phyloP scores from a whole-genome alignment of 2,329 filamentous ascomycete genomes.

The Cercospora beticola region DNA sequence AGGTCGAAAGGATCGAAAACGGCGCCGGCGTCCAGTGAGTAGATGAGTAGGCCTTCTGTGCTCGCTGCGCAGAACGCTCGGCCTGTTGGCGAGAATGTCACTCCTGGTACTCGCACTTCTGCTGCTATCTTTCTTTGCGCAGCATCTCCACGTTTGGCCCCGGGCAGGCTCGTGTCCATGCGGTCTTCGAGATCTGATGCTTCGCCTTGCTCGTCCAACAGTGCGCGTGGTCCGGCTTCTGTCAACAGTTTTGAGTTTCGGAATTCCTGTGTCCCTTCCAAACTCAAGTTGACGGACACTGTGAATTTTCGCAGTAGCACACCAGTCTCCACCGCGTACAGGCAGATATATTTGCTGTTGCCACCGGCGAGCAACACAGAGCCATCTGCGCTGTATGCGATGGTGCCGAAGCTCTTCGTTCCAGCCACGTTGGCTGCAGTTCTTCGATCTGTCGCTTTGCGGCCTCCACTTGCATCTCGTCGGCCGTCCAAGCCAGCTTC shows the following conservation, averaged over 20 bases:
- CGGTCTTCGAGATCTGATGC: conserved; percentile 86
- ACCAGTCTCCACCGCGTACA: conserved; percentile 93
- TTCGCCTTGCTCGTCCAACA: conserved; percentile 87
- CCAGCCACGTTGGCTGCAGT: conserved; percentile 88
- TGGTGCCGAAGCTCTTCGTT: conserved; percentile 84
- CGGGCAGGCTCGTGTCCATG: conserved; percentile 75
- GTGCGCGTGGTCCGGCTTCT: conserved; percentile 78
- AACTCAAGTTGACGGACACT: conserved; percentile 89
- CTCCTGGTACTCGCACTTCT: conserved; percentile 78
- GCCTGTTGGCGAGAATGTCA: conserved; percentile 86
- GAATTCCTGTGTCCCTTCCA: conserved; percentile 95
- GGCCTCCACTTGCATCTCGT: conserved; percentile 87
- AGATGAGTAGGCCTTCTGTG: conserved; percentile 90
- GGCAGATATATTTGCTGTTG: conserved; percentile 97
- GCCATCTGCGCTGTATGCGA: conserved; percentile 89
- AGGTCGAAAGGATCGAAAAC: conserved; percentile 96
- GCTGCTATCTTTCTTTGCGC: conserved; percentile 73
- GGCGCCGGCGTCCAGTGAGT: conserved; percentile 79
- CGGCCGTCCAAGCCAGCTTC: conserved; percentile 83
- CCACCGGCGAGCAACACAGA: conserved; percentile 86
- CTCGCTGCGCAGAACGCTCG: conserved; percentile 91
- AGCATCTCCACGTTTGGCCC: conserved; percentile 83
- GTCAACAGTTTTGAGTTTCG: conserved; percentile 89
- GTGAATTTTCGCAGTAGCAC: conserved; percentile 93
- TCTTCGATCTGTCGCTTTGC: conserved; percentile 80